Evolutionary conservation across 176 grass and related monocot species (phyloP).

Genomic region (Alloteropsis semialata): DNA sequence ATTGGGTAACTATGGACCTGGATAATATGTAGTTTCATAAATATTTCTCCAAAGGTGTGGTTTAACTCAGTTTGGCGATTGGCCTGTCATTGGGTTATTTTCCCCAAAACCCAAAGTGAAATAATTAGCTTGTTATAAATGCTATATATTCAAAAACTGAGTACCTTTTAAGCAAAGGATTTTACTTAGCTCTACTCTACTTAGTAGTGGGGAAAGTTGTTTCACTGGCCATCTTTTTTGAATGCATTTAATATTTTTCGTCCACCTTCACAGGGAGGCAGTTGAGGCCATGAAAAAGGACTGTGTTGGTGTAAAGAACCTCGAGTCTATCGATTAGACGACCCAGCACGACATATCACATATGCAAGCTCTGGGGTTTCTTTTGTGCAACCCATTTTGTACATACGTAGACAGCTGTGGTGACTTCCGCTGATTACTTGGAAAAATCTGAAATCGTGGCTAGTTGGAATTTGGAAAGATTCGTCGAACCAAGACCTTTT

Average conservation of each 20-base stretch:
- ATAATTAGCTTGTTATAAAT: neutral
- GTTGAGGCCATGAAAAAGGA: neutral
- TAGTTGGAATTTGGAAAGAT: too few species aligned
- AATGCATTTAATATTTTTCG: neutral
- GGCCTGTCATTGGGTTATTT: neutral
- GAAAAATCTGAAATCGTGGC: too few species aligned
- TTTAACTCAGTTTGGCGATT: neutral
- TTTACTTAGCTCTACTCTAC: too few species aligned
- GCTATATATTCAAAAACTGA: too few species aligned
- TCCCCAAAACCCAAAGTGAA: neutral
- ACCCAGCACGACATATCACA: neutral
- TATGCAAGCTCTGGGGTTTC: neutral
- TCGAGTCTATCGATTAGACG: neutral
- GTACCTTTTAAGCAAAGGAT: too few species aligned
- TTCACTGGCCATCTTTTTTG: neutral
- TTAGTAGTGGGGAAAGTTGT: neutral
- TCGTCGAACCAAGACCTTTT: too few species aligned
- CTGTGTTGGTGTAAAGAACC: neutral
- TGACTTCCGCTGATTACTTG: too few species aligned
- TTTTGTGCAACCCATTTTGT: neutral
- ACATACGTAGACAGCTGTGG: neutral
- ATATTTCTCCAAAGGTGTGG: neutral
- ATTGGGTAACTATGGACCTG: too few species aligned
- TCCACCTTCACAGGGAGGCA: slow-evolving; percentile 11
- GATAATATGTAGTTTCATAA: neutral